Conservation (phyloP, 441 rosid species). For the Brassica balearica region DNA sequence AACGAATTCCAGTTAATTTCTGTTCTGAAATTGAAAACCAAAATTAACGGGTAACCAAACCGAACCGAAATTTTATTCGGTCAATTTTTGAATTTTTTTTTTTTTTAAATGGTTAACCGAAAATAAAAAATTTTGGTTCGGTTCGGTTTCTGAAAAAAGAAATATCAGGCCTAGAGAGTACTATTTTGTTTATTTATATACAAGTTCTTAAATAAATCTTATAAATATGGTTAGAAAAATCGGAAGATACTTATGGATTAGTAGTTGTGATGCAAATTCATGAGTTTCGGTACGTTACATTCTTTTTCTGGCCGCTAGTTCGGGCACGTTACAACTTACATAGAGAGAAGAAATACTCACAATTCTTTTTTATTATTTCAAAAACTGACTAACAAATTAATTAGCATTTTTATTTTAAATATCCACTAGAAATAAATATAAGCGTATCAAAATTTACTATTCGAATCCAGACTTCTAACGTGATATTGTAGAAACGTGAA, state of each 20-base stretch:
- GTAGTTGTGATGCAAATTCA: conserved; percentile 21
- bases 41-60: no score
- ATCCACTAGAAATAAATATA: conserved; percentile 3
- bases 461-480: neutral
- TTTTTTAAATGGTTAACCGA: no score
- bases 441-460: neutral
- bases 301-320: neutral
- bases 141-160: no score
- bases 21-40: no score
- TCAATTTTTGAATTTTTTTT: no score
- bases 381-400: neutral
- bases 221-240: neutral
- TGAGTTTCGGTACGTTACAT: conserved; percentile 5
- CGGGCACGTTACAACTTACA: conserved; percentile 18
- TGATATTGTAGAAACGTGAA: neutral
- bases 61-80: no score
- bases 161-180: neutral
- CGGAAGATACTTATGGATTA: neutral
- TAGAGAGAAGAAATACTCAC: neutral
- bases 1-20: no score
- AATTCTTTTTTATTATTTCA: neutral
- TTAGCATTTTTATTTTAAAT: neutral
- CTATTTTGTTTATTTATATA: neutral
- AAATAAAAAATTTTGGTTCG: no score
- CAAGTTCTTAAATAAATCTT: neutral